Conservation (phyloP, 371 early-diverging fungal genomes). For the Dinochytrium kinnereticum region DNA sequence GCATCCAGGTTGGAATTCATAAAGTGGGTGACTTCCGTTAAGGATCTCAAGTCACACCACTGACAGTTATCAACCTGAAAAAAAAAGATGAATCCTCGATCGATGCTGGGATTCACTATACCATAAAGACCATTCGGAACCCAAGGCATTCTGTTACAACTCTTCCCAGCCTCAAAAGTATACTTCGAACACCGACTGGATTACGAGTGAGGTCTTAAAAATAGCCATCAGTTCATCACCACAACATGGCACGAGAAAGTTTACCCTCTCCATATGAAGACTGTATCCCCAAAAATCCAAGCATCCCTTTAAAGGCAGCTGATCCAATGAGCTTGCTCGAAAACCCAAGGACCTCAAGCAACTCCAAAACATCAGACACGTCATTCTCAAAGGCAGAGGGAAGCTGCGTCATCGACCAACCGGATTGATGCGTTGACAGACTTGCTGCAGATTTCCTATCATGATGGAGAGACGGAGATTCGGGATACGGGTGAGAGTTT, state of each 20-base stretch:
- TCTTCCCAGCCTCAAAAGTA: background rate
- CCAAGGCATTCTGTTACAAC: background rate
- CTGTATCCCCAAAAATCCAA: slow-evolving; percentile 5
- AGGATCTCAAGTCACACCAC: background rate
- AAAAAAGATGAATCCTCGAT: background rate
- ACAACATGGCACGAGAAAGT: background rate
- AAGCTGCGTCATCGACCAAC: background rate
- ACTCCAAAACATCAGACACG: background rate
- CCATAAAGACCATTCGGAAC: background rate
- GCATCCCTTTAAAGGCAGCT: background rate
- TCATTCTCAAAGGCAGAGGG: background rate
- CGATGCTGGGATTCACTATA: background rate
- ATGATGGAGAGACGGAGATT: no score
- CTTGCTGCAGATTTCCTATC: background rate
- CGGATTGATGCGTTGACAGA: background rate
- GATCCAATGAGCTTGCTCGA: background rate
- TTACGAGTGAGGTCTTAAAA: background rate
- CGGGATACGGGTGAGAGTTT: no score
- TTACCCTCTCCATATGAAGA: background rate
- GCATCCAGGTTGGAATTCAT: background rate
- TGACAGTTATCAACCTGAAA: slow-evolving; percentile 2
- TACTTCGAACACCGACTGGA: background rate
- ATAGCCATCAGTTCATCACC: background rate
- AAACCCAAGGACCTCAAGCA: background rate
- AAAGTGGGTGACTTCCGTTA: background rate